These are phyloP conservation scores for Neurospora sp. DNA, from an alignment of 495 filamentous ascomycete species.

Conservation along the genomic window DNA sequence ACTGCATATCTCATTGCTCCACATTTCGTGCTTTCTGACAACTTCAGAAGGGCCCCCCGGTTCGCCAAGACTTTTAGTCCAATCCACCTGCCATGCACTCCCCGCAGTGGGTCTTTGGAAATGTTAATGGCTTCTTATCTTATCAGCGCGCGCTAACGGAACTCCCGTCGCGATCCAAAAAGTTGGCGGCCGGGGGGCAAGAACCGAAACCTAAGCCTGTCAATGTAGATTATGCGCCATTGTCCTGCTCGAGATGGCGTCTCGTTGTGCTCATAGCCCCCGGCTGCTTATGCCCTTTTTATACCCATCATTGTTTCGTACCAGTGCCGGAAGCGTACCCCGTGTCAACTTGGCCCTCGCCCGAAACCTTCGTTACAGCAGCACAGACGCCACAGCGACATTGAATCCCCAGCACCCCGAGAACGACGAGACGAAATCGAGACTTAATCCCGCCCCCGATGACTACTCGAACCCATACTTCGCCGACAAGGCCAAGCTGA, in stretches of 20 bases:
- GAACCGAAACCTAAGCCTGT: background rate
- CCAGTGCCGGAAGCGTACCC: constrained; percentile 21
- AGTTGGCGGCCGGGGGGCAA: background rate
- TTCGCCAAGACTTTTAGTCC: background rate
- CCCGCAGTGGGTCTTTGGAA: background rate
- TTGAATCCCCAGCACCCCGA: constrained; percentile 12
- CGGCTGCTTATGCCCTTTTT: constrained; percentile 53
- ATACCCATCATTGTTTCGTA: constrained; percentile 45
- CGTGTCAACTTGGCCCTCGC: constrained; percentile 13
- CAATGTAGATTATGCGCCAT: background rate
- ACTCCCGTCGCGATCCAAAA: constrained; percentile 3
- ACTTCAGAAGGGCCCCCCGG: background rate
- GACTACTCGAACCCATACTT: constrained; percentile 78
- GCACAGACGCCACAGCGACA: constrained; percentile 20
- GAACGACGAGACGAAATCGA: constrained; percentile 27
- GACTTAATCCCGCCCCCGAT: constrained; percentile 67
- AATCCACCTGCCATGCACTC: background rate
- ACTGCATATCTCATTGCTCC: too few relatives aligned
- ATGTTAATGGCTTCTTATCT: constrained; percentile 6
- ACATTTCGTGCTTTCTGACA: too few relatives aligned
- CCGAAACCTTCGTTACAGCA: constrained; percentile 10
- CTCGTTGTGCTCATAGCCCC: constrained; percentile 22
- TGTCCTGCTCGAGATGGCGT: background rate
- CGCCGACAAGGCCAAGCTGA: constrained; percentile 71
- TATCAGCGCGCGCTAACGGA: constrained; percentile 2